Evolutionary conservation across 768 basidiomycete species (phyloP), one percentile per base, ranked within the genome.

Genomic region (Russula compacta): DNA sequence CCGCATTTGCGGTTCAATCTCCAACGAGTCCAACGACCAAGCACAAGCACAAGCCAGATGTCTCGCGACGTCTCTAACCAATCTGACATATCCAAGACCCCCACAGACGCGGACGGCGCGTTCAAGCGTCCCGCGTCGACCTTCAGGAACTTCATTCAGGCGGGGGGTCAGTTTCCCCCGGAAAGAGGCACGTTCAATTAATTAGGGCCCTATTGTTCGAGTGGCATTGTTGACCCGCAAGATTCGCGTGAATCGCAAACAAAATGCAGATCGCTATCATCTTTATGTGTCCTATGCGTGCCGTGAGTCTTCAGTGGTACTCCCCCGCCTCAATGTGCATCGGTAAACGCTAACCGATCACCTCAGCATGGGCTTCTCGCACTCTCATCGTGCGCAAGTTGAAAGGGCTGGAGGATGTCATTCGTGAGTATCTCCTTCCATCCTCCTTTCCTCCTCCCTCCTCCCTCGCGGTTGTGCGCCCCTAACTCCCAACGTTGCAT

Each of bases 281-380:
- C 89, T 95, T 66, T 95, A 91, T 68, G 89, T 97, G 60, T 89
- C 88, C 4, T 83, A 85, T 64, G 84, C 87, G 2, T 98, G 93
- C 68, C 93, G 89, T 91, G 64, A 71, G 86, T 69, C 32, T 21
- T 39, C 40, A n/a, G 38, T 19, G n/a, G 17, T 8, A n/a, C n/a
- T 43, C 14, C 2, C 15, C 43, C 15, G 6, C 19, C 5, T 40
- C 14, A 6, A 12, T 21, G 47, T 21, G n/a, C 50, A 36, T 11
- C 9, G 36, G 32, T 57, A n/a, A 32, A 19, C 9, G 44, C 43
- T 6, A 15, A n/a, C 21, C 35, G 58, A 12, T 48, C n/a, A 17
- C 40, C 38, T 47, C 51, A 90, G 88, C 95, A 9, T 98, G 95
- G 95, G 95, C 95, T 0, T 92, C 92, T 29, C 81, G 95, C 66